These are phyloP conservation scores for Hyaloscypha hepaticicola DNA, from an alignment of 495 filamentous ascomycete species.

Conservation along the genomic window DNA sequence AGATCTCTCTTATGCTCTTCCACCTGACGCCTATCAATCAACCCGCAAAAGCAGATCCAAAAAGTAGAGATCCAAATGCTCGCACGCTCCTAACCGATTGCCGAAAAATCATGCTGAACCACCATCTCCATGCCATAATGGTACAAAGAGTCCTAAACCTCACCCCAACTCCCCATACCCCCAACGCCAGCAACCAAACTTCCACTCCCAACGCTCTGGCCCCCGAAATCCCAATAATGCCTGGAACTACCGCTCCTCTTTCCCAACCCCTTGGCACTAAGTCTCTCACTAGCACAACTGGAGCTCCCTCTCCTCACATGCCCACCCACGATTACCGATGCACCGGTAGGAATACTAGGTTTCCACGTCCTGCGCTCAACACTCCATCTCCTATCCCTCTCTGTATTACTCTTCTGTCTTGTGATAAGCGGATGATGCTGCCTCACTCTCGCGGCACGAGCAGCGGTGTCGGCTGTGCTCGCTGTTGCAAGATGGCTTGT, in stretches of 20 bases:
- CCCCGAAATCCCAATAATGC: slow-evolving; percentile 88
- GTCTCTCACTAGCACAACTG: slow-evolving; percentile 62
- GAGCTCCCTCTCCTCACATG: slow-evolving; percentile 51
- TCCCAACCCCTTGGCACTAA: slow-evolving; percentile 67
- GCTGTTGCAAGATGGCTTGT: slow-evolving; percentile 43
- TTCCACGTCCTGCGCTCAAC: slow-evolving; percentile 53
- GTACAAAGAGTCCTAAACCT: slow-evolving; percentile 44
- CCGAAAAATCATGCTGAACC: too few species aligned
- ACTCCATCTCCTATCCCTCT: slow-evolving; percentile 34
- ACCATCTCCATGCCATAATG: too few species aligned
- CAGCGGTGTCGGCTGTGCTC: slow-evolving; percentile 62
- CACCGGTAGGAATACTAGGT: slow-evolving; percentile 45
- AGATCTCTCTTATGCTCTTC: too few species aligned
- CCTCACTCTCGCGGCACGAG: slow-evolving; percentile 77
- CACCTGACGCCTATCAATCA: too few species aligned
- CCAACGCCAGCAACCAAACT: slow-evolving; percentile 64
- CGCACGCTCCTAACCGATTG: too few species aligned
- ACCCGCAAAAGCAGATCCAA: too few species aligned
- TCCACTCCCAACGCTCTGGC: slow-evolving; percentile 66
- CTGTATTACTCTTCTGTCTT: slow-evolving; percentile 34
- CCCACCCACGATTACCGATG: slow-evolving; percentile 27
- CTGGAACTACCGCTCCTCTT: slow-evolving; percentile 62
- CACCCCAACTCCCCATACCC: slow-evolving; percentile 71
- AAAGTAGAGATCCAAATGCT: too few species aligned
- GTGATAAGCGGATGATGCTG: slow-evolving; percentile 83